Evolutionary conservation across 345 rosid genomes (phyloP), one percentile per base, ranked within the genome.

Genomic region (Turritis glabra): DNA sequence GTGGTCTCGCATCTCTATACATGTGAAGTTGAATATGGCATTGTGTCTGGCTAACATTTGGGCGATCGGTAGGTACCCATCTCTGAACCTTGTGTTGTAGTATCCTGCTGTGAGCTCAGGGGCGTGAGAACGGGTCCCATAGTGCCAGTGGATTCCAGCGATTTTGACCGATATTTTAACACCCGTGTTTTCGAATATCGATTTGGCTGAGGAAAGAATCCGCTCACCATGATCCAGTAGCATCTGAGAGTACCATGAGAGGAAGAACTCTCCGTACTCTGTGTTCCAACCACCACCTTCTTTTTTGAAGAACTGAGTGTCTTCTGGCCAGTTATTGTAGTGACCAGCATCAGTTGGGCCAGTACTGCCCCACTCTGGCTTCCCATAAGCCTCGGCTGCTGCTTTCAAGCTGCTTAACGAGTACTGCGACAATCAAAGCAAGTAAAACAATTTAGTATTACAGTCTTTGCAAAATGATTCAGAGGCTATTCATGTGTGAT

Each of bases 81-180:
- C 97, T 7, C 90, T 85, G 80, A 60, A 82, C 72, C 97, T 83
- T 3, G 99, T 95, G 86, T 92, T 95, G 73, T 90, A 95, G 79
- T 92, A 95, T 35, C 99, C 99, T 21, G 97, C 99, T 4, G 97
- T 95, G 63, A 95, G 99, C 79, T 95, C 99, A 21, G 99, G 96
- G 35, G 99, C 97, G 52, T 95, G 99, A 17, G 97, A 95, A 19
- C 97, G 82, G 7, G 82, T 82, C n/a, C 99, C 99, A 2, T 89
- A 95, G 65, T 95, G 99, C 97, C 99, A 95, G 69, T 95, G 99
- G 67, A 95, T 95, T 48, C 99, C 99, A 10, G 97, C 97, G 67
- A 95, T 33, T 78, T 95, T 95, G 3, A 89, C 97, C 0, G 99
- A 95, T 59, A 95, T 87, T 80, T 95, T 95, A 17, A 82, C 89